Conservation (phyloP, 2,329 filamentous ascomycete species). For the Paraphaeosphaeria sporulosa region DNA sequence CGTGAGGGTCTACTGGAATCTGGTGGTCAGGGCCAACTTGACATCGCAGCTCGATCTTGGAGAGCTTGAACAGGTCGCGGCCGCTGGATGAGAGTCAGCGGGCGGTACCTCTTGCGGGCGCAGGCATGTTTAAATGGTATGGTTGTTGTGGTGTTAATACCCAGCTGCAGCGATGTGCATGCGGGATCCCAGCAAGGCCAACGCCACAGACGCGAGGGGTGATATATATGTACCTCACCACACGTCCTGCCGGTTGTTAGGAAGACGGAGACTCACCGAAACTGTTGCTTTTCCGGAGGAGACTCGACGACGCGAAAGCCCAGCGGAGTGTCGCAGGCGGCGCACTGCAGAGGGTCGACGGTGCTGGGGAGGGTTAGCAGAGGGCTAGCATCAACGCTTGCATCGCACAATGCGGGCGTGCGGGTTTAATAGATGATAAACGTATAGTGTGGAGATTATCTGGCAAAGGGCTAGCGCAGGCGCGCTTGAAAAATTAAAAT, state of each 20-base stretch:
- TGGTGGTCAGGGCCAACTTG: conserved; percentile 31
- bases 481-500: conserved; percentile 48
- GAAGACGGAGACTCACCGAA: conserved; percentile 37
- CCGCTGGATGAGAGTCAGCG: conserved; percentile 29
- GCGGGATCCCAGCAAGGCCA: conserved; percentile 25
- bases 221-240: conserved; percentile 5
- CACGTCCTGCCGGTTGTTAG: conserved; percentile 9
- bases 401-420: conserved; percentile 28
- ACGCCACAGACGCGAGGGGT: conserved; percentile 20
- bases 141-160: conserved; percentile 27
- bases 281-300: conserved; percentile 35
- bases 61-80: conserved; percentile 51
- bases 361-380: not conserved
- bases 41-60: conserved; percentile 49
- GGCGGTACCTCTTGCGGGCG: conserved; percentile 8
- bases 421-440: conserved; percentile 50
- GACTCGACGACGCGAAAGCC: conserved; percentile 42
- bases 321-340: conserved; percentile 38
- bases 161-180: conserved; percentile 27
- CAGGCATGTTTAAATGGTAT: conserved; percentile 25
- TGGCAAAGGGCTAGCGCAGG: conserved; percentile 40
- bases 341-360: conserved; percentile 23
- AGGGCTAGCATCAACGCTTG: not conserved
- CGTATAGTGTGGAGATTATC: conserved; percentile 48
- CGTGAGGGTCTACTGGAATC: conserved; percentile 36